Percentiles rank a stretch among this genome's conserved stretches.
These are phyloP conservation scores for Parasarocladium wereldwijsianum DNA, from an alignment of 2,329 filamentous ascomycete species.

Conservation along the genomic window DNA sequence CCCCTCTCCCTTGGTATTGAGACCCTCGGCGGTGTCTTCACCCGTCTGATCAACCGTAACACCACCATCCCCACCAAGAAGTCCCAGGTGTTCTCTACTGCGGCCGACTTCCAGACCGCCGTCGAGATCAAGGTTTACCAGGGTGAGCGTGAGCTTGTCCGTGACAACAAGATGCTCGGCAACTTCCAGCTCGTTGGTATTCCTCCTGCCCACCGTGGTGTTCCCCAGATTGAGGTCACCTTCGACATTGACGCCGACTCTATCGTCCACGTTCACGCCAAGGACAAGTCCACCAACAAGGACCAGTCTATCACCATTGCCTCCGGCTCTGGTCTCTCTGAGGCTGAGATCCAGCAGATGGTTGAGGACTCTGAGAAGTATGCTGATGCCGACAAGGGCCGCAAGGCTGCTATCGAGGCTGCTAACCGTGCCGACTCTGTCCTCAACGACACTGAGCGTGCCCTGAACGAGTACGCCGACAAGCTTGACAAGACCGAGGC, in stretches of 20 bases:
- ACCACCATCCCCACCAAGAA: conserved; percentile 99
- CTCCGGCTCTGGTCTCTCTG: conserved; percentile 90
- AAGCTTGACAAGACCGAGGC: conserved; percentile 94
- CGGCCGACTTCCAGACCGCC: conserved; percentile 94
- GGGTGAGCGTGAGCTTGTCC: conserved; percentile 97
- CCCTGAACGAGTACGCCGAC: conserved; percentile 90
- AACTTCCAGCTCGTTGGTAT: conserved; percentile 99
- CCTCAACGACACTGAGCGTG: conserved; percentile 95
- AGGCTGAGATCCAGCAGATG: conserved; percentile 92
- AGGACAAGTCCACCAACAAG: conserved; percentile 99
- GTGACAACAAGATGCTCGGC: conserved; percentile 94
- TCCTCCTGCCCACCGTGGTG: conserved; percentile 87
- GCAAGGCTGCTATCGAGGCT: conserved; percentile 86
- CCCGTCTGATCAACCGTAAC: conserved; percentile 95
- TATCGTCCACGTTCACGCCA: conserved; percentile 93
- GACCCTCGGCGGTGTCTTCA: conserved; percentile 96
- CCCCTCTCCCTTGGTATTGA: conserved; percentile 96
- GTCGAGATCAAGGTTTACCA: conserved; percentile 99
- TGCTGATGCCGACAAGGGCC: conserved; percentile 87
- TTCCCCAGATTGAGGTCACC: conserved; percentile 93
- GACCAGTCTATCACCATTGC: conserved; percentile 99
- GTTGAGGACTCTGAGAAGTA: conserved; percentile 97
- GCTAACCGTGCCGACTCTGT: conserved; percentile 96
- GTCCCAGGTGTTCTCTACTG: conserved; percentile 94
- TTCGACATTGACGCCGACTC: conserved; percentile 98